Conservation (phyloP, 495 filamentous ascomycete genomes). For the Entonaema liquescens region DNA sequence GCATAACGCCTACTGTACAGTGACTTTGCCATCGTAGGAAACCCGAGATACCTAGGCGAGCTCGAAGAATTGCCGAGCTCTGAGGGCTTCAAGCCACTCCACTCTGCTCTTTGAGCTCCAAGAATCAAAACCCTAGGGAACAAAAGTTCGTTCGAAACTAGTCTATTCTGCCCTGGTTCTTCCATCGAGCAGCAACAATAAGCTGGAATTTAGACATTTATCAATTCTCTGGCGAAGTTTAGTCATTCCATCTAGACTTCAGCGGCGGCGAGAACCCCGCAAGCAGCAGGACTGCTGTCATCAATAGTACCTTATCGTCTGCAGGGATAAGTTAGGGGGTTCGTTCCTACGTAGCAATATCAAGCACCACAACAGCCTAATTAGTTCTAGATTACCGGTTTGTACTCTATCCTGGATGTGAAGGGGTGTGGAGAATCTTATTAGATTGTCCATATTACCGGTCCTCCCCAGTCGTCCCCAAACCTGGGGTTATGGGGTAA, state of each 20-base stretch:
- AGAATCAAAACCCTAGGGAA: background rate
- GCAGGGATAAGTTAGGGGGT: conserved; percentile 1
- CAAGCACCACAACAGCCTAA: conserved; percentile 24
- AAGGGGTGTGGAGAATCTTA: conserved; percentile 19
- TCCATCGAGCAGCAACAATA: background rate
- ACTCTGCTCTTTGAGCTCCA: background rate
- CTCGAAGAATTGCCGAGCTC: no score
- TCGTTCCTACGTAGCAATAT: conserved; percentile 7
- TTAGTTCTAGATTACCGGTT: conserved; percentile 13
- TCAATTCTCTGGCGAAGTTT: background rate
- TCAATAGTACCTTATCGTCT: background rate
- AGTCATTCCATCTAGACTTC: background rate
- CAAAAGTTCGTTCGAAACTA: background rate
- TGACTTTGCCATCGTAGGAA: no score
- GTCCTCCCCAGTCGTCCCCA: conserved; percentile 4
- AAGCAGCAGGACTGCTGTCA: background rate
- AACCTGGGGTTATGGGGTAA: conserved; percentile 35
- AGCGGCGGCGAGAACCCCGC: background rate
- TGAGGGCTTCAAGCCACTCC: no score
- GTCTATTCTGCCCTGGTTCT: background rate
- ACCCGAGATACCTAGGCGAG: no score
- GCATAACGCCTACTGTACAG: no score
- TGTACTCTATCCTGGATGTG: conserved; percentile 13
- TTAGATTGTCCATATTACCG: conserved; percentile 3
- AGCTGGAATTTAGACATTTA: background rate